These are phyloP conservation scores for Gossypium sturtianum DNA, from an alignment of 345 rosid species.

Conservation along the genomic window DNA sequence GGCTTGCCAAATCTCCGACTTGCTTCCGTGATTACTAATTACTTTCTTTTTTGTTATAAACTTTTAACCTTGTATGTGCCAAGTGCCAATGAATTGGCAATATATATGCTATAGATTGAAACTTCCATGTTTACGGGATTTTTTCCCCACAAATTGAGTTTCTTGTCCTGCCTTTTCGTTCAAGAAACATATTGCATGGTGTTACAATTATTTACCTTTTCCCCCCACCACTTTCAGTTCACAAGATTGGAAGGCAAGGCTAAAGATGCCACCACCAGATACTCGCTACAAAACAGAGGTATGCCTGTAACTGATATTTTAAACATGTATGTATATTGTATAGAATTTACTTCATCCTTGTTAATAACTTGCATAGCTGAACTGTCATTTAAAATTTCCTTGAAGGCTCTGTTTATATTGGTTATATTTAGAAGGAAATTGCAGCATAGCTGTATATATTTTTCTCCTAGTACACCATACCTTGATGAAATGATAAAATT, in stretches of 20 bases:
- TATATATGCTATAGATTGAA: background rate
- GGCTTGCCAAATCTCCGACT: background rate
- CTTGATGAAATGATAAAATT: background rate
- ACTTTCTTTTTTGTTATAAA: background rate
- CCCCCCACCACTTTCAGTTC: conserved; percentile 29
- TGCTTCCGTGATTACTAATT: background rate
- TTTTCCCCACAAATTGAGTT: background rate
- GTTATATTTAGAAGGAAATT: background rate
- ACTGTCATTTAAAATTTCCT: background rate
- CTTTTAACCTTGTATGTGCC: background rate
- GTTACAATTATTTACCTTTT: background rate
- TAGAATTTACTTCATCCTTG: background rate
- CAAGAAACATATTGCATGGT: background rate
- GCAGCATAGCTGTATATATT: too few species aligned
- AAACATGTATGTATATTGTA: background rate
- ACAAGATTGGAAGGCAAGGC: conserved; percentile 85
- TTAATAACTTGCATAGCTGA: background rate
- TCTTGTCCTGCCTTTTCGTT: background rate
- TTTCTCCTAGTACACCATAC: background rate
- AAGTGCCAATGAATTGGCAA: background rate
- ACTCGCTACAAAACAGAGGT: conserved; percentile 87
- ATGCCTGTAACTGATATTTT: conserved; percentile 11
- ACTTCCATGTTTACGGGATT: background rate
- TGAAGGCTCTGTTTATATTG: background rate
- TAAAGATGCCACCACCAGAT: conserved; percentile 72